These are phyloP conservation scores for Crithidia bombi DNA, from an alignment of 208 protist species.

Conservation along the genomic window DNA sequence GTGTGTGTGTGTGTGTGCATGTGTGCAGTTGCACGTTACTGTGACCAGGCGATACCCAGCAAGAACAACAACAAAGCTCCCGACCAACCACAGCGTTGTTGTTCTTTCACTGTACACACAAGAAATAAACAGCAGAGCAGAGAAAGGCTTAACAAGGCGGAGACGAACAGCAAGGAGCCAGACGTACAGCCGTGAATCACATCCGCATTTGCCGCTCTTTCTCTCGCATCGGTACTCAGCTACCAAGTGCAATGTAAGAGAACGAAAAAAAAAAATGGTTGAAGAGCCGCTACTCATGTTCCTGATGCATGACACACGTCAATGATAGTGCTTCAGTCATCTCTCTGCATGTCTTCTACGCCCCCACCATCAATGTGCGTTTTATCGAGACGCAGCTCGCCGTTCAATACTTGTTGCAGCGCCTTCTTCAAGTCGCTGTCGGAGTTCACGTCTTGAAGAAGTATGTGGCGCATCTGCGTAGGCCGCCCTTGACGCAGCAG, in stretches of 20 bases:
- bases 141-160: too few relatives aligned
- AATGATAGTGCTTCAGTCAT: background rate
- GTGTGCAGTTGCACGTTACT: background rate
- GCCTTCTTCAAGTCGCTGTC: slow-evolving; percentile 23
- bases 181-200: too few relatives aligned
- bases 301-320: background rate
- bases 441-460: slow-evolving; percentile 24
- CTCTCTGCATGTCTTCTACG: background rate
- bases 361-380: background rate
- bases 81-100: too few relatives aligned
- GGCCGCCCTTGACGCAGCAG: slow-evolving; percentile 44
- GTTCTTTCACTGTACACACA: too few relatives aligned
- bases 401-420: slow-evolving; percentile 41
- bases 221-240: background rate
- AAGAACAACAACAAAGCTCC: background rate
- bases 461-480: slow-evolving; percentile 24
- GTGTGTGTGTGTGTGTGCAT: slow-evolving; percentile 18
- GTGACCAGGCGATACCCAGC: background rate
- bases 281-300: too few relatives aligned
- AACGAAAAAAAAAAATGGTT: slow-evolving; percentile 2
- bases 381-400: slow-evolving; percentile 27
- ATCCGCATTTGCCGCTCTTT: too few relatives aligned
- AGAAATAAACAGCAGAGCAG: slow-evolving; percentile 16
- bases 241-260: background rate
- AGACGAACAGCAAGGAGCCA: too few relatives aligned